Evolutionary conservation across 768 basidiomycete species (phyloP).

Genomic region (Suillus placidus): DNA sequence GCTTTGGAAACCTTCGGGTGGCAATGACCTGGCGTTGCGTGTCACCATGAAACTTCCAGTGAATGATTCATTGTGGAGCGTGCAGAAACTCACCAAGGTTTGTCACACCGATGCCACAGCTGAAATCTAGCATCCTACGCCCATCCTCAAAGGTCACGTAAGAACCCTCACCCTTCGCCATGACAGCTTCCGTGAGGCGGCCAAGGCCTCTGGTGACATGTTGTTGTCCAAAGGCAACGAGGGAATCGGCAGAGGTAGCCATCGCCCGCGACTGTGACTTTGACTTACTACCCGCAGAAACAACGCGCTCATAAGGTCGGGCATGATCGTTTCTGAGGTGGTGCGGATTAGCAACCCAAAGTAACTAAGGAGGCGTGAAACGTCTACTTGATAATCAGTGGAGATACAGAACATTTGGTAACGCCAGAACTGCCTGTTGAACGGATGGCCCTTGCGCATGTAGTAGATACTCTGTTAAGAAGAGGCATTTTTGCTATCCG

Average conservation of each 20-base stretch:
- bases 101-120: constrained; percentile 86
- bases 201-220: constrained; percentile 50
- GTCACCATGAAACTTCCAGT: not conserved
- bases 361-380: not conserved
- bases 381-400: not conserved
- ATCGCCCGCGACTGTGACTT: constrained; percentile 19
- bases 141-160: constrained; percentile 77
- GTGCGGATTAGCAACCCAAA: not conserved
- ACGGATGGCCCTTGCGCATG: constrained; percentile 6
- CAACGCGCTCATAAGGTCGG: not conserved
- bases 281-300: not conserved
- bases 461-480: constrained; percentile 9
- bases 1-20: constrained; percentile 86
- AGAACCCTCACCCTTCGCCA: constrained; percentile 70
- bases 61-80: not conserved
- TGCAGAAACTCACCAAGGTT: constrained; percentile 61
- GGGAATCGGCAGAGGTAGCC: constrained; percentile 23
- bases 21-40: constrained; percentile 64
- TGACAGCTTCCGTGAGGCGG: constrained; percentile 52
- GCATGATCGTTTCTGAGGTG: not conserved
- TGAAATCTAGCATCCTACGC: constrained; percentile 78
- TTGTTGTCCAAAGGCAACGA: constrained; percentile 42
- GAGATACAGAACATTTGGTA: not conserved
- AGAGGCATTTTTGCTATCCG: constrained; percentile 1
- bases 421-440: constrained; percentile 1